Evolutionary conservation across 2,329 filamentous ascomycete species (phyloP), one percentile per base, ranked within the genome.

Genomic region (Claviceps sp.): DNA sequence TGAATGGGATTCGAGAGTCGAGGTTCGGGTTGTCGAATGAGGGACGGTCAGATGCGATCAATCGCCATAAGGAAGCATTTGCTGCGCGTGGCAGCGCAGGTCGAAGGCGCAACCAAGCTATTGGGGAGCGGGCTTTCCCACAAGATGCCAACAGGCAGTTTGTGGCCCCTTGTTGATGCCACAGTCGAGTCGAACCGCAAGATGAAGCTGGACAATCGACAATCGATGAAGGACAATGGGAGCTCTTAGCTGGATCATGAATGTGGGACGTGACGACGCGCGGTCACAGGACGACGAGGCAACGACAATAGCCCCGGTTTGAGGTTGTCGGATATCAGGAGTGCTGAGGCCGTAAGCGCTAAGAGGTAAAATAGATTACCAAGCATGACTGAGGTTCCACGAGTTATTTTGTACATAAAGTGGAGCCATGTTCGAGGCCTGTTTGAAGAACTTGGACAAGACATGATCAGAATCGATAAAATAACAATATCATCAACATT

Each of bases 71-170:
- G 34, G 47, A 34, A 16, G 26, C 36, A 13, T 8, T 17, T 36
- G 53, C 52, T 55, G 53, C 53, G 26, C 47, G 39, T 37, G 47
- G 52, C 53, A 55, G 53, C 53, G 50, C 52, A 47, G 20, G 37
- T n/a, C 13, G 23, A 6, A 40, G 37, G 9, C 8, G 34, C 22
- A 13, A 26, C 14, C 14, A 47, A 42, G 16, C 22, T 11, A 9
- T 49, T 16, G 20, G 29, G 40, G 6, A 17, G 4, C 7, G 4
- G 47, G 2, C n/a, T 36, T 7, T 40, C 7, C 8, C 16, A 9
- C n/a, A 20, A 48, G 20, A 40, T 42, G 14, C 20, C 22, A 40
- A 17, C 17, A 20, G 22, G 14, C 11, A 17, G 16, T 13, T 17
- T 39, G 37, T 29, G n/a, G 22, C 16, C n/a, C 3, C n/a, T 37